Percentiles rank a stretch among this genome's conserved stretches.
phyloP scores from a whole-genome alignment of 257 asterid genomes.

The Thymus quinquecostatus region DNA sequence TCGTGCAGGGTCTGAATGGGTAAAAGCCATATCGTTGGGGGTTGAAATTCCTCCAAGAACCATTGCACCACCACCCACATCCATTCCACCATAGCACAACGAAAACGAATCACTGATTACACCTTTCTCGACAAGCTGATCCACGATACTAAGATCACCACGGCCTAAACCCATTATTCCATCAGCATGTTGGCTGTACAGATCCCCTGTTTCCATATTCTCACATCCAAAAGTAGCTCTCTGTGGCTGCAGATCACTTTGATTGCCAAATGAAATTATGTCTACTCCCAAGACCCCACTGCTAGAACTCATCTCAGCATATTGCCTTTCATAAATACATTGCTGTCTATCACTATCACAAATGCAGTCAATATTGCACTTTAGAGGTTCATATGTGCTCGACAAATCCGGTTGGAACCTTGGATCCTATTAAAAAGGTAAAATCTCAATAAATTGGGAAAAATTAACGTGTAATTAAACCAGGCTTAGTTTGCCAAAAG shows the following conservation, averaged over 20 bases:
- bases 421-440: slow-evolving; percentile 67
- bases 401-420: slow-evolving; percentile 85
- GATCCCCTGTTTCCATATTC: slow-evolving; percentile 95
- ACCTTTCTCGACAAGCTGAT: slow-evolving; percentile 91
- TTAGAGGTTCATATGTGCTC: slow-evolving; percentile 74
- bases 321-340: slow-evolving; percentile 87
- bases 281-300: slow-evolving; percentile 95
- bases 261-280: slow-evolving; percentile 88
- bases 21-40: slow-evolving; percentile 81
- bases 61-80: slow-evolving; percentile 98
- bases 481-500: slow-evolving; percentile 19
- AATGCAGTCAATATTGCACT: slow-evolving; percentile 83
- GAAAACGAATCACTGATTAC: slow-evolving; percentile 92
- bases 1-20: slow-evolving; percentile 83
- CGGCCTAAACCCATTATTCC: slow-evolving; percentile 99
- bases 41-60: slow-evolving; percentile 90
- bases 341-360: slow-evolving; percentile 75
- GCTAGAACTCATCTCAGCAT: slow-evolving; percentile 99
- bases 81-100: slow-evolving; percentile 98
- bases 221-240: slow-evolving; percentile 97
- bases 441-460: slow-evolving; percentile 20
- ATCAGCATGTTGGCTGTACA: slow-evolving; percentile 97
- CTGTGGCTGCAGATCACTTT: slow-evolving; percentile 84
- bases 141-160: slow-evolving; percentile 97
- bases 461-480: slow-evolving; percentile 4